Conservation (phyloP, 2,329 filamentous ascomycete genomes). For the Hypomyces perniciosus region DNA sequence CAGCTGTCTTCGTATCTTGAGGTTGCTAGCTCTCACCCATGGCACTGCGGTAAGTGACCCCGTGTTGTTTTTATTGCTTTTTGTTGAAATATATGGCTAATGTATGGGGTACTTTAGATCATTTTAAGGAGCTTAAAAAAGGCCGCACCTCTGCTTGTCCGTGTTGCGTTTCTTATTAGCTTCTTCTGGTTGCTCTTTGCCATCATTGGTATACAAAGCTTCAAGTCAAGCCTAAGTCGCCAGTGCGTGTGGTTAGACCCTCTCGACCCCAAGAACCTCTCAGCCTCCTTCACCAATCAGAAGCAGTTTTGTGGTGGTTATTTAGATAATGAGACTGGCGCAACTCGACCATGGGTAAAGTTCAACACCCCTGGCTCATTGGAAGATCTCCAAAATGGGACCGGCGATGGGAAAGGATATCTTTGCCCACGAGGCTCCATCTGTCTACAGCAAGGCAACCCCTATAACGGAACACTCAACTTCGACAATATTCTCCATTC, state of each 20-base stretch:
- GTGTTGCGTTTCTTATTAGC: conserved; percentile 87
- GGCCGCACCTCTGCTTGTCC: conserved; percentile 81
- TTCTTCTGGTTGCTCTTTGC: conserved; percentile 99
- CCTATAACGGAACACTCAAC: conserved; percentile 78
- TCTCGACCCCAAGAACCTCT: conserved; percentile 46
- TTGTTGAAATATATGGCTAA: conserved; percentile 8
- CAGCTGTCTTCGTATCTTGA: conserved; percentile 85
- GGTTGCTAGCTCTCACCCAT: conserved; percentile 84
- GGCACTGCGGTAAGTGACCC: conserved; percentile 69
- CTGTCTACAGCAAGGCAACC: conserved; percentile 74
- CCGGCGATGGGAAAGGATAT: conserved; percentile 67
- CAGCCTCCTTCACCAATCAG: conserved; percentile 53
- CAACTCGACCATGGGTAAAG: conserved; percentile 60
- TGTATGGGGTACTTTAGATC: conserved; percentile 46
- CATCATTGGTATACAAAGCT: conserved; percentile 94
- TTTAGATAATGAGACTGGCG: conserved; percentile 54
- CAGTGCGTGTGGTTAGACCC: conserved; percentile 75
- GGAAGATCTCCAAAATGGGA: conserved; percentile 44
- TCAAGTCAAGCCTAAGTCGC: conserved; percentile 75
- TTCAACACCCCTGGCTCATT: conserved; percentile 32
- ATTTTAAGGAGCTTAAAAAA: conserved; percentile 95
- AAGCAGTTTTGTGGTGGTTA: conserved; percentile 85
- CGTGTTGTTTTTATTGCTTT: background rate
- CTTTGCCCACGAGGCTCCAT: conserved; percentile 78
- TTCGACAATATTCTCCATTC: conserved; percentile 95